Base-by-base conservation (phyloP, 768 basidiomycete species). In the Holtermannia corniformis region DNA sequence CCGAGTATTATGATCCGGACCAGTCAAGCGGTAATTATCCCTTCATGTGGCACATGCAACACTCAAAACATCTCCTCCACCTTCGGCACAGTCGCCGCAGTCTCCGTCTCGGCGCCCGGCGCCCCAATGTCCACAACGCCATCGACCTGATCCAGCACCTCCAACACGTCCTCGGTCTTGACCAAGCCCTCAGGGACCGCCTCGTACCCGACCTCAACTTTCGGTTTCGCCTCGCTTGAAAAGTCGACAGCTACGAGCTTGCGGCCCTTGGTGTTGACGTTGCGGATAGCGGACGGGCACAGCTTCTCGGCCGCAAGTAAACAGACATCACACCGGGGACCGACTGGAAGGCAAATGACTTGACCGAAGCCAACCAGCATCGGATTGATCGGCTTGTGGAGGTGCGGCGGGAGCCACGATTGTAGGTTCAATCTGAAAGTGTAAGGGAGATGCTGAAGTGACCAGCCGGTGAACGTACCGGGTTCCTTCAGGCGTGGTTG, bases 401-500 rank as follows among this genome's bases (percentile, higher is more conserved):
- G 57, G 23, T 67, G 50, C 12, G 56, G 51, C 3, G 70, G 70
- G 0, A 72, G 59, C 70, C 70, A 72, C 2, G 66, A 68, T 59
- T 72, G 62, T 12, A 72, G 58, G 50, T 72, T 72, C 22, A 72
- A 57, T 13, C 59, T 56, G 52, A 16, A 5, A 10, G 32, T 3
- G 3, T 27, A 49, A 28, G 25, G 13, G 12, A 10, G 23, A 21
- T 22, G 37, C 16, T 44, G 4, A 24, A 7, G 23, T 20, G 7
- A 21, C 25, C 52, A 10, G 7, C 20, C 24, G 48, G 26, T 28
- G 22, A 16, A 44, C 53, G 20, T 46, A 86, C 85, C 92, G 76
- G 0, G 93, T 96, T 63, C 87, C 81, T 64, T 99, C 93, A 0
- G 92, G 87, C 1, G 76, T 85, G 64, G 83, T 86, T 1, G 91